Percentiles rank a stretch among this genome's conserved stretches.
Conservation (phyloP, 176 grass and related monocot genomes). For the Avena eriantha region DNA sequence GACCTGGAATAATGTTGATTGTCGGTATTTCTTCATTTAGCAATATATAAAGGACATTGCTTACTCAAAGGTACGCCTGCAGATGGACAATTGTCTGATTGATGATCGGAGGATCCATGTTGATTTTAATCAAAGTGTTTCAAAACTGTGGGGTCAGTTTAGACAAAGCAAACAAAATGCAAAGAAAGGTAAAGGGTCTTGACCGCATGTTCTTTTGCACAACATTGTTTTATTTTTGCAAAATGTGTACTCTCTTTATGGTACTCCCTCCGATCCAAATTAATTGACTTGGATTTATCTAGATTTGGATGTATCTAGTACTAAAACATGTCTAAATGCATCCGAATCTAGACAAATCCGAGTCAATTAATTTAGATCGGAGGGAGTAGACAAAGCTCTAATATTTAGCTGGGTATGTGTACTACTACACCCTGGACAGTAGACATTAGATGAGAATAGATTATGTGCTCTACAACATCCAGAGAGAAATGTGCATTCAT, state of each 20-base stretch:
- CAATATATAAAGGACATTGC: constrained; percentile 21
- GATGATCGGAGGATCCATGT: constrained; percentile 98
- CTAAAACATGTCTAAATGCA: too few species aligned
- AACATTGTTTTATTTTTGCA: neutral
- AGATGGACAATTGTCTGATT: constrained; percentile 99
- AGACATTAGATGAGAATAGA: neutral
- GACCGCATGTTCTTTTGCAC: neutral
- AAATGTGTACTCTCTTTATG: neutral
- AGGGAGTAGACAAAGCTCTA: neutral
- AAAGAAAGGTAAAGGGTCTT: constrained; percentile 65
- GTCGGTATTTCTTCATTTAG: constrained; percentile 19
- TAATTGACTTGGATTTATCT: too few species aligned
- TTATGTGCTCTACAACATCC: neutral
- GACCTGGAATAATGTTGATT: constrained; percentile 23
- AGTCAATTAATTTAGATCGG: too few species aligned
- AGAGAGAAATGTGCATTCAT: neutral
- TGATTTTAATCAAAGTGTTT: constrained; percentile 99
- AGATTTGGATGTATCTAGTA: too few species aligned
- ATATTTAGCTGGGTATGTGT: neutral
- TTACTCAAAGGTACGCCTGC: constrained; percentile 44
- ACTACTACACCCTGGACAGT: neutral
- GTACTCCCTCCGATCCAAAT: too few species aligned
- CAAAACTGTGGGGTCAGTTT: constrained; percentile 92
- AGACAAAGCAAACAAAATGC: constrained; percentile 86
- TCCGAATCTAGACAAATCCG: too few species aligned